Base-by-base conservation (phyloP, 345 rosid species). In the Erucastrum elatum region DNA sequence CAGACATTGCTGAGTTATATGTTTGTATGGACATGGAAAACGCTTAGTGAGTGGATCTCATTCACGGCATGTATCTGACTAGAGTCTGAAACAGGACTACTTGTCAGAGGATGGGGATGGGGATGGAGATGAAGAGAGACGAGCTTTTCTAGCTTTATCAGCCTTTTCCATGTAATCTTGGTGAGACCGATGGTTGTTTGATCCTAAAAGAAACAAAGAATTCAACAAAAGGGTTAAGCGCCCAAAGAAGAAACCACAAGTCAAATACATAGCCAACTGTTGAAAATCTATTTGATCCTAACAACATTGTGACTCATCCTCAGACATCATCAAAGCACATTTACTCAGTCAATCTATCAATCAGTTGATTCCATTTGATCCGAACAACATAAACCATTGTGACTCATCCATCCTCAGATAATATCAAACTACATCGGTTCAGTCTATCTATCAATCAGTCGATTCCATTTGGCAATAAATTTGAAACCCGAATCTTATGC, bases 111-210 rank as follows among this genome's bases (percentile, higher is more conserved):
- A 70, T 35, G 49, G 13, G 12, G 34, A 31, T 31, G 34, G 5
- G 5, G 49, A 41, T 12, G 83, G 30, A 33, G 87, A 72, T 61
- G 92, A 84, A 17, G 98, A 95, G 66, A 95, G 96, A 51, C 97
- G 90, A 15, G 85, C 88, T 68, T 75, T 87, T 37, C 96, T 84
- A 63, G 98, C 98, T 83, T 86, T 88, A 82, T 95, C 99, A 1
- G 98, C 98, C 67, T 80, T 93, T 64, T 95, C 99, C 96, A 95
- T 5, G 87, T 95, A 95, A 82, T 95, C 99, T 90, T 95, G 99
- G 76, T 93, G 97, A 0, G 98, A 93, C 44, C 75, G 87, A 70
- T 95, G 99, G 91, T 89, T 90, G 91, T 89, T 90, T 33, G 98
- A 16, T 46, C 96, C 98, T 95, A 68, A 66, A 75, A 64, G 25